Base-by-base conservation (phyloP, 805 yeast species). In the Limtongozyma cylindracea region DNA sequence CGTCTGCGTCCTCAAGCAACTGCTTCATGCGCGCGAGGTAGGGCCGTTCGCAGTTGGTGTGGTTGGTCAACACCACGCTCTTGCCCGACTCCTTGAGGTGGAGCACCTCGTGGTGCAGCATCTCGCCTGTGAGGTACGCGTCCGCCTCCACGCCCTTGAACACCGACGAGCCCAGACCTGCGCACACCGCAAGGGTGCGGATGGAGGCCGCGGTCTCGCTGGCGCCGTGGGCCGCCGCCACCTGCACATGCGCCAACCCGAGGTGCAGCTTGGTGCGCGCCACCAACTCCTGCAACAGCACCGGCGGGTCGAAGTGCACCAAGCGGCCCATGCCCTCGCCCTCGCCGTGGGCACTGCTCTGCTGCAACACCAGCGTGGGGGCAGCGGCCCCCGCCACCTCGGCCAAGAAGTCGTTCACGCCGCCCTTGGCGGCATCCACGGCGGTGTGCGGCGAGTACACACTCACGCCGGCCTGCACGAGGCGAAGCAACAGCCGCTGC, bases 361-460 rank as follows among this genome's bases (percentile, higher is more conserved):
- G n/a, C n/a, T n/a, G n/a, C n/a, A n/a, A n/a, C n/a, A n/a, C n/a
- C n/a, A n/a, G n/a, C 1, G 35, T 37, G 5, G 38, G 29, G 20
- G 53, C 54, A 6, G 41, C 35, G 5, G 71, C 43, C 2, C 76
- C 74, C n/a, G n/a, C n/a, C n/a, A n/a, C n/a, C 18, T 60, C 63
- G 1, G 62, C 72, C 19, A 88, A 52, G 72, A 92, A 88, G 39
- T 80, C 96, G 32, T 88, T 88, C 29, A 88, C 94, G 12, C 98
- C 98, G n/a, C 71, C 73, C 8, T 45, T 43, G 7, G 88, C 88
- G 12, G 95, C 84, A 44, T 88, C 98, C 3, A 88, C 73, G 0
- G 96, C 80, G 1, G 98, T 84, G 38, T 88, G 99, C 13, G 99
- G 98, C 24, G 71, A 71, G 41, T 88, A 88, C 2, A 88, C 98